phyloP scores from a whole-genome alignment of 495 filamentous ascomycete genomes.

The Polyplosphaeria fusca region DNA sequence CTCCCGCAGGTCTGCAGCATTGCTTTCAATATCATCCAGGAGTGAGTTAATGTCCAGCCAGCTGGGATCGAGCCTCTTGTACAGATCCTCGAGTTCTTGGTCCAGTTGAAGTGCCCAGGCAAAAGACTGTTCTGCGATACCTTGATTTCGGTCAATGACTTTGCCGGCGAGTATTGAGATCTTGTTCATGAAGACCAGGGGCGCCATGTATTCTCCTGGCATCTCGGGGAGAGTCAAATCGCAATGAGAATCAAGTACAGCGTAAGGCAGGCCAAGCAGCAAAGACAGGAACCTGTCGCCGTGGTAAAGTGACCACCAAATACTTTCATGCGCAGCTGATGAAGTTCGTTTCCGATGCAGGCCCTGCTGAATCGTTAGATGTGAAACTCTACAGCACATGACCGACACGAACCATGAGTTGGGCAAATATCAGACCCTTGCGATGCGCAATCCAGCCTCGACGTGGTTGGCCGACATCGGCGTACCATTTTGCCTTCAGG shows the following conservation, averaged over 20 bases:
- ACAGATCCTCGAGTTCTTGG: conserved; percentile 47
- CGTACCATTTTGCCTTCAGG: conserved; percentile 47
- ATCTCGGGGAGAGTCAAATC: conserved; percentile 30
- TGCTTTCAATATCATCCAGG: conserved; percentile 21
- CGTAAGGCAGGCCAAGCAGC: conserved; percentile 53
- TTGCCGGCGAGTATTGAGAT: conserved; percentile 47
- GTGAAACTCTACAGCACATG: neutral
- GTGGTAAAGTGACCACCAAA: conserved; percentile 49
- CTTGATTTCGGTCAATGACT: conserved; percentile 53
- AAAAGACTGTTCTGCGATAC: conserved; percentile 41
- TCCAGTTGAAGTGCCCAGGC: conserved; percentile 49
- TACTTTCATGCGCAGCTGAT: conserved; percentile 33
- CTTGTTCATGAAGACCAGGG: conserved; percentile 33
- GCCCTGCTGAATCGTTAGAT: conserved; percentile 18
- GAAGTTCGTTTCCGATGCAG: conserved; percentile 32
- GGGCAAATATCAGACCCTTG: conserved; percentile 48
- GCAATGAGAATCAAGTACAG: conserved; percentile 42
- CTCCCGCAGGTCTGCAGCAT: conserved; percentile 36
- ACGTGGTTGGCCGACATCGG: conserved; percentile 52
- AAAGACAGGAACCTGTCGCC: conserved; percentile 49
- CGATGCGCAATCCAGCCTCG: conserved; percentile 50
- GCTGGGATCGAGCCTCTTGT: conserved; percentile 39
- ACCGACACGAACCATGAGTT: conserved; percentile 43
- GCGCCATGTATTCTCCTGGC: conserved; percentile 31
- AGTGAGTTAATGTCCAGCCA: conserved; percentile 35